A percentile compares a stretch with the other conserved stretches of the same genome.
Evolutionary conservation across 305 asterid species (phyloP).

Genomic region (Vinca major): DNA sequence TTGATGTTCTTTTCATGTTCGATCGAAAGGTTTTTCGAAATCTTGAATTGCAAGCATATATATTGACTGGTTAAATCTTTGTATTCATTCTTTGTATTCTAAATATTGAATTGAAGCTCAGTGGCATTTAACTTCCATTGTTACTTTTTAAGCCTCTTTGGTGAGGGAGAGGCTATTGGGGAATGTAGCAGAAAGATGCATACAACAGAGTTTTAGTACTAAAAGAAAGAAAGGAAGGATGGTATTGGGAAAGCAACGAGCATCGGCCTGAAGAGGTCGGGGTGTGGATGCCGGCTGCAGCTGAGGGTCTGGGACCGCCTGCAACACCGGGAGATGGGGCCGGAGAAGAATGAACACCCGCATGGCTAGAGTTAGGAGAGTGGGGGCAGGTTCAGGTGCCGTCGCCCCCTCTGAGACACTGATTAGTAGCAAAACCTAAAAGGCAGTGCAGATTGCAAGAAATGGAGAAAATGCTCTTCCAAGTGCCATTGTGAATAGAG

Average conservation of each 20-base stretch:
- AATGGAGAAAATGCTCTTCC: slow-evolving; percentile 5
- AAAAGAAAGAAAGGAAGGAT: background rate
- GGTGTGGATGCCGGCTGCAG: background rate
- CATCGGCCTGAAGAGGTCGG: background rate
- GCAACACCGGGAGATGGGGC: background rate
- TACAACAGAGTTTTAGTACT: background rate
- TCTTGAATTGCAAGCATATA: background rate
- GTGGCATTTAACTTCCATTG: no score
- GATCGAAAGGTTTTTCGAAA: background rate
- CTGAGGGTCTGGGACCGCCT: background rate
- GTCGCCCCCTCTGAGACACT: background rate
- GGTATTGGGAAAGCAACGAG: background rate
- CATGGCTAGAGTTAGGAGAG: background rate
- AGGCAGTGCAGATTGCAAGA: background rate
- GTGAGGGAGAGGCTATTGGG: no score
- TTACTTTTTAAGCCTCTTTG: no score
- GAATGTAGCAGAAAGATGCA: no score
- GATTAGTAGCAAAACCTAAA: background rate
- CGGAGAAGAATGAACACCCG: background rate
- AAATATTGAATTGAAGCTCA: no score
- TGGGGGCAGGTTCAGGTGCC: background rate
- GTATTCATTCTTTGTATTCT: no score
- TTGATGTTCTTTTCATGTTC: no score
- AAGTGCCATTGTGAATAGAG: background rate
- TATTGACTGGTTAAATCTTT: background rate